Conservation (phyloP, 1,284 basidiomycete genomes). For the Stygiomarasmius scandens region DNA sequence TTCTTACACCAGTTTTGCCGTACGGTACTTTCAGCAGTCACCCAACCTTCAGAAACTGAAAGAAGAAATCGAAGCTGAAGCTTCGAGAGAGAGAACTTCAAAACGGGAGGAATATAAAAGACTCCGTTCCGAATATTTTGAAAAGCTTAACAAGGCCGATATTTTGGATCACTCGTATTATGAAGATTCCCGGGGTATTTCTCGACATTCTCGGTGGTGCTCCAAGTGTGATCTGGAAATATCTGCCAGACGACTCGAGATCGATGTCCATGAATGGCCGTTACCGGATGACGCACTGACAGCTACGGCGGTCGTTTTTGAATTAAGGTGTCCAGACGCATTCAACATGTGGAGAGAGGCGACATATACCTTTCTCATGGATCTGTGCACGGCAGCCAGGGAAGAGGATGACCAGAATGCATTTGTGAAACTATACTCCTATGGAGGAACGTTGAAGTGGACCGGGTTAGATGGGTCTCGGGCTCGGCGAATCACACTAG, state of each 20-base stretch:
- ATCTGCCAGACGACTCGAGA: constrained; percentile 18
- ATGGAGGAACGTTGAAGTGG: constrained; percentile 9
- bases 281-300: constrained; percentile 33
- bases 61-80: constrained; percentile 27
- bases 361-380: constrained; percentile 41
- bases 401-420: too few species aligned
- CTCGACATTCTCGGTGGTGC: constrained; percentile 22
- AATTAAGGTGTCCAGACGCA: constrained; percentile 40
- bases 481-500: constrained; percentile 30
- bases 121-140: constrained; percentile 21
- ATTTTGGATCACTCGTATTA: neutral
- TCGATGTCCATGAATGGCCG: constrained; percentile 52
- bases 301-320: constrained; percentile 44
- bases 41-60: constrained; percentile 23
- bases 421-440: constrained; percentile 5
- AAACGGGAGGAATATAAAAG: constrained; percentile 21
- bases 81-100: constrained; percentile 4
- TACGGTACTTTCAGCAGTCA: constrained; percentile 31
- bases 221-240: constrained; percentile 34
- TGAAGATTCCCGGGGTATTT: neutral
- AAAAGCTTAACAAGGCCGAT: constrained; percentile 15
- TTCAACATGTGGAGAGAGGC: constrained; percentile 47
- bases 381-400: constrained; percentile 27
- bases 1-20: constrained; percentile 23
- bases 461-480: constrained; percentile 6